Conservation (phyloP, 805 yeast species). For the Ogataea chonburiensis region DNA sequence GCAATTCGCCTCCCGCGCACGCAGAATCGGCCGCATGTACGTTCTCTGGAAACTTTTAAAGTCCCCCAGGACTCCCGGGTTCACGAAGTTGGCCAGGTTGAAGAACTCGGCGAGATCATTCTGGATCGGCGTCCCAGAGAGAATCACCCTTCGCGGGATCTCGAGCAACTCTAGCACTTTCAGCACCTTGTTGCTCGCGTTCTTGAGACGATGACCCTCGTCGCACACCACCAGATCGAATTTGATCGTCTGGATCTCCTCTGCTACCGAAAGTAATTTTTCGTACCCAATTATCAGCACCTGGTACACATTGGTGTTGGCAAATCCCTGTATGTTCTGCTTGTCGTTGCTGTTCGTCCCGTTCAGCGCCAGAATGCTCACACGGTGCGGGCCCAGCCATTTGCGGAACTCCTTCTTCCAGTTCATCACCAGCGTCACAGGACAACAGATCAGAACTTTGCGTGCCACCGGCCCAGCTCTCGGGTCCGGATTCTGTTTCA, state of each 20-base stretch:
- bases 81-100: slow-evolving; percentile 76
- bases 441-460: slow-evolving; percentile 81
- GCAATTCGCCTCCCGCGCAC: slow-evolving; percentile 67
- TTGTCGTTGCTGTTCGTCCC: slow-evolving; percentile 53
- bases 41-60: slow-evolving; percentile 55
- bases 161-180: slow-evolving; percentile 57
- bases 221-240: slow-evolving; percentile 84
- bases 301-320: slow-evolving; percentile 70
- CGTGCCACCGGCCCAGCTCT: slow-evolving; percentile 40
- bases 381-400: slow-evolving; percentile 70
- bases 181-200: slow-evolving; percentile 66
- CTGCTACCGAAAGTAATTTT: slow-evolving; percentile 55
- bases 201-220: slow-evolving; percentile 92
- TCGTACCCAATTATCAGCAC: slow-evolving; percentile 89
- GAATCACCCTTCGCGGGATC: slow-evolving; percentile 55
- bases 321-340: slow-evolving; percentile 56
- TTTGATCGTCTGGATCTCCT: slow-evolving; percentile 45
- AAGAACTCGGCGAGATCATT: slow-evolving; percentile 85
- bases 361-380: slow-evolving; percentile 65
- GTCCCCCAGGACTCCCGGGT: slow-evolving; percentile 76
- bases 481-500: slow-evolving; percentile 58
- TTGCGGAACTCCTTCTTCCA: slow-evolving; percentile 88
- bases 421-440: slow-evolving; percentile 82
- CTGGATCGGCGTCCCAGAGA: slow-evolving; percentile 73
- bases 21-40: slow-evolving; percentile 67